These are phyloP conservation scores for Chlorella variabilis DNA, from an alignment of 163 green algal genomes.

Conservation along the genomic window DNA sequence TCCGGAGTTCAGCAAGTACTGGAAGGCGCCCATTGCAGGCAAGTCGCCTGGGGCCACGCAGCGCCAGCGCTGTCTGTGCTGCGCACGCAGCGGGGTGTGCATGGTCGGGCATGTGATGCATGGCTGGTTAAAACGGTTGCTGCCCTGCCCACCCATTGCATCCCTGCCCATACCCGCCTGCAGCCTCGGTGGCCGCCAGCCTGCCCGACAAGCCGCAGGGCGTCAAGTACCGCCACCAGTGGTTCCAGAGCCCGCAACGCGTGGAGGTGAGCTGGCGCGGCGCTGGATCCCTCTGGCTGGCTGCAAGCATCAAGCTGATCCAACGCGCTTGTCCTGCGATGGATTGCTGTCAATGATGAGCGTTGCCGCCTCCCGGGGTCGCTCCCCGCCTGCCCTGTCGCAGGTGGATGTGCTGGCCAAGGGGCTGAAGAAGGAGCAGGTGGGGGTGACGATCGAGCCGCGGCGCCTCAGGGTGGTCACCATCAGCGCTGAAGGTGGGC, in stretches of 20 bases:
- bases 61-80: no score
- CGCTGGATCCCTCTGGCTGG: neutral
- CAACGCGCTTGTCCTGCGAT: no score
- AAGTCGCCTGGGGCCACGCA: neutral
- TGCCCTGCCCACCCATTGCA: neutral
- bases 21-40: constrained; percentile 28
- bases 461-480: constrained; percentile 43
- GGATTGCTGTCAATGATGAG: no score
- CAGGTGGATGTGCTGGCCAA: constrained; percentile 87
- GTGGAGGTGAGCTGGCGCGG: neutral
- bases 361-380: no score
- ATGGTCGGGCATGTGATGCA: no score
- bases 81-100: no score
- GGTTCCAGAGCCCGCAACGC: constrained; percentile 65
- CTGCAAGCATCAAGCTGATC: no score
- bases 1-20: constrained; percentile 53
- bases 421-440: constrained; percentile 69
- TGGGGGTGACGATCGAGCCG: constrained; percentile 54
- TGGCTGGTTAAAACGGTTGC: neutral
- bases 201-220: neutral
- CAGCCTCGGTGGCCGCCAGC: constrained; percentile 16
- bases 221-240: constrained; percentile 69
- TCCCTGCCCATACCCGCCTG: neutral
- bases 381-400: no score
- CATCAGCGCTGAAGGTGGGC: constrained; percentile 32